Evolutionary conservation across 371 early-diverging fungal genomes (phyloP).

Genomic region (Apophysomyces variabilis): DNA sequence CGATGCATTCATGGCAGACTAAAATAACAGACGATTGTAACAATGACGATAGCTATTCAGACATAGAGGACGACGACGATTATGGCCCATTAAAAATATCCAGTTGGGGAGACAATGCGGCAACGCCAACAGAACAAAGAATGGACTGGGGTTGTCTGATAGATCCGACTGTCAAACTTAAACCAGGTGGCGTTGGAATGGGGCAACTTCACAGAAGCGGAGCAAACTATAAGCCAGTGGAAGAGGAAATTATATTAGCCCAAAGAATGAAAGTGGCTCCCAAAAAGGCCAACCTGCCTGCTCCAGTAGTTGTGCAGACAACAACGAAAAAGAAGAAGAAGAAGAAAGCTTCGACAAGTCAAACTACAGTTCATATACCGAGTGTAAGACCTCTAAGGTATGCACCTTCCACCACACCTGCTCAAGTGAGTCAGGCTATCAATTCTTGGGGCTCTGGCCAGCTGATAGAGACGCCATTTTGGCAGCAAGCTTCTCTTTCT

Average conservation of each 20-base stretch:
- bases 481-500: constrained; percentile 29
- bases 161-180: constrained; percentile 44
- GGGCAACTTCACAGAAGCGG: constrained; percentile 55
- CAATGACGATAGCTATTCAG: background rate
- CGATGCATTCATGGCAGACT: background rate
- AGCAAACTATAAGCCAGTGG: constrained; percentile 47
- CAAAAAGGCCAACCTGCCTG: background rate
- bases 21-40: background rate
- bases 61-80: constrained; percentile 12
- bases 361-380: constrained; percentile 14
- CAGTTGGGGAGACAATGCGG: constrained; percentile 20
- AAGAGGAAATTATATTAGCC: constrained; percentile 44
- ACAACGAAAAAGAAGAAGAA: background rate
- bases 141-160: constrained; percentile 37
- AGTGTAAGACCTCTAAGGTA: constrained; percentile 13
- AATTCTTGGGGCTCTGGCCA: constrained; percentile 33
- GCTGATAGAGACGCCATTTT: constrained; percentile 41
- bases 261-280: constrained; percentile 26
- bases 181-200: constrained; percentile 42
- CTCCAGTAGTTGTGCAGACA: background rate
- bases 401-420: background rate
- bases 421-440: background rate
- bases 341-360: background rate
- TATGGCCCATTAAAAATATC: constrained; percentile 18
- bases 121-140: background rate